phyloP scores from a whole-genome alignment of 495 filamentous ascomycete species.

The Rhypophila decipiens region DNA sequence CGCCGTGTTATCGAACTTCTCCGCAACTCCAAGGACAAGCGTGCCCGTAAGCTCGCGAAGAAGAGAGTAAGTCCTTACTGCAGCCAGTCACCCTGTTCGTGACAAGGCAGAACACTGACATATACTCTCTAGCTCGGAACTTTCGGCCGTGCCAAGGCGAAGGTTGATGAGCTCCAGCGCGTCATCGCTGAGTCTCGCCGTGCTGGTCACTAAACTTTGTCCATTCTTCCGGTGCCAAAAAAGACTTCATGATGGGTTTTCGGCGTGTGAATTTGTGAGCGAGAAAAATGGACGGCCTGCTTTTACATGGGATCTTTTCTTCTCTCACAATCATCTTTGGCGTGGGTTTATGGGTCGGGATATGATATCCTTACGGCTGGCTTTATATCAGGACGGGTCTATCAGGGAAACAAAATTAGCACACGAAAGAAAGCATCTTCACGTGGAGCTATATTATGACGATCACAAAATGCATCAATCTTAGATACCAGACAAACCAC shows the following conservation, averaged over 20 bases:
- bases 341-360: conserved; percentile 7
- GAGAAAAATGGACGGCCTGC: conserved; percentile 11
- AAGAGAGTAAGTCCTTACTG: conserved; percentile 64
- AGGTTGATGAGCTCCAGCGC: conserved; percentile 96
- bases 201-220: conserved; percentile 59
- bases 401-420: conserved; percentile 8
- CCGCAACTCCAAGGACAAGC: conserved; percentile 98
- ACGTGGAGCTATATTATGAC: no score
- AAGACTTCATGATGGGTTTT: conserved; percentile 9
- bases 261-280: not conserved
- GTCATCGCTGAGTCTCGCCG: conserved; percentile 95
- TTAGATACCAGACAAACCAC: no score
- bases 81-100: not conserved
- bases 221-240: conserved; percentile 2
- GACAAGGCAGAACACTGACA: not conserved
- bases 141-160: conserved; percentile 93
- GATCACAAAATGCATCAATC: no score
- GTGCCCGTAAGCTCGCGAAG: conserved; percentile 98
- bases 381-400: conserved; percentile 10
- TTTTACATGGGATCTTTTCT: conserved; percentile 2
- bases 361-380: conserved; percentile 8
- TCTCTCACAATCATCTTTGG: conserved; percentile 12
- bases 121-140: conserved; percentile 67
- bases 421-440: conserved; percentile 8
- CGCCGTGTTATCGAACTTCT: conserved; percentile 97